These are phyloP conservation scores for Bonia amplexicaulis DNA, from an alignment of 176 grass and related monocot genomes.

Conservation along the genomic window DNA sequence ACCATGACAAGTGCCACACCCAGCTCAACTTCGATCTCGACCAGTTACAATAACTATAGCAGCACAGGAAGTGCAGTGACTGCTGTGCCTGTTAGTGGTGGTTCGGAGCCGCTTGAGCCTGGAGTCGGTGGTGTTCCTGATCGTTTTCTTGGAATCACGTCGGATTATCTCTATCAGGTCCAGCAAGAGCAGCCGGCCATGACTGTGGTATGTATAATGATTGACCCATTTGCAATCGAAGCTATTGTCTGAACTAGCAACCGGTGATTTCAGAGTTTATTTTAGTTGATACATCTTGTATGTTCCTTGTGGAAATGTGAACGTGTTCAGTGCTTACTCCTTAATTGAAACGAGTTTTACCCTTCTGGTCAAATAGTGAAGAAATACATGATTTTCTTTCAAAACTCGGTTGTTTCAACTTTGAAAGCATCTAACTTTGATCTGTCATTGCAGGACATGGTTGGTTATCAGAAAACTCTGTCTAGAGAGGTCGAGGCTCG, in stretches of 20 bases:
- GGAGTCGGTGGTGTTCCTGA: constrained; percentile 74
- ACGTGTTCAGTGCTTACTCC: background rate
- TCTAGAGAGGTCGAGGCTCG: constrained; percentile 82
- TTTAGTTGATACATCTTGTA: background rate
- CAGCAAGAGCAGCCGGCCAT: constrained; percentile 70
- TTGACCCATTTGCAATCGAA: background rate
- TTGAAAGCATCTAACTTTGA: constrained; percentile 7
- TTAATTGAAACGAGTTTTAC: background rate
- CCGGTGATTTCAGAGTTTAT: background rate
- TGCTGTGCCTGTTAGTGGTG: constrained; percentile 8
- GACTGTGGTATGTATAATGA: constrained; percentile 53
- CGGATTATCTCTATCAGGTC: constrained; percentile 78
- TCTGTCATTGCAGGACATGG: constrained; percentile 60
- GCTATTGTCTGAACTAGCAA: background rate
- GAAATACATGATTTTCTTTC: background rate
- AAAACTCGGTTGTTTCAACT: background rate
- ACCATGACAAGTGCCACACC: constrained; percentile 57
- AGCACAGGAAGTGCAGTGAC: constrained; percentile 42
- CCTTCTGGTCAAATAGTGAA: background rate
- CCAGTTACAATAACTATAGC: constrained; percentile 66
- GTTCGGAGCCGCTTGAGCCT: constrained; percentile 54
- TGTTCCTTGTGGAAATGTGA: background rate
- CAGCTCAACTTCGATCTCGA: constrained; percentile 57
- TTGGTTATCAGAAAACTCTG: constrained; percentile 77
- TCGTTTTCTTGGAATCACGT: constrained; percentile 85